phyloP scores from a whole-genome alignment of 768 basidiomycete genomes.

The Termitomyces sp. region DNA sequence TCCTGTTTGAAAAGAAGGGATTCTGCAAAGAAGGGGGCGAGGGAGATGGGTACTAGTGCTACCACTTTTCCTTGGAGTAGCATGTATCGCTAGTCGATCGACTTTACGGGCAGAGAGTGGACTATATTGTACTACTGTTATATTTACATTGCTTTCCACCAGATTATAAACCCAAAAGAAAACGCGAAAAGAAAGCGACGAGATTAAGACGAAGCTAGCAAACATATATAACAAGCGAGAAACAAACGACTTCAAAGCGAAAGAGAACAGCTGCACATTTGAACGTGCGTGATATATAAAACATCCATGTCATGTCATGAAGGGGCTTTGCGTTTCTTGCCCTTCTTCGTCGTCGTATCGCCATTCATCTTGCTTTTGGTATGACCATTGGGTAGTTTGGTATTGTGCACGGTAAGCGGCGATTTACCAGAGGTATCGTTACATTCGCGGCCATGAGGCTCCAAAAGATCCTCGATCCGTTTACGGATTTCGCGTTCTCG shows the following conservation, averaged over 20 bases:
- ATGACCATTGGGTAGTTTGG: constrained; percentile 41
- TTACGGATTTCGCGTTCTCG: constrained; percentile 76
- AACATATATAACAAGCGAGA: constrained; percentile 5
- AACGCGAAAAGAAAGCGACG: background rate
- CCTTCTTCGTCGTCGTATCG: constrained; percentile 48
- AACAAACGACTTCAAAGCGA: constrained; percentile 6
- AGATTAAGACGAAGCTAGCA: background rate
- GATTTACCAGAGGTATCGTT: constrained; percentile 25
- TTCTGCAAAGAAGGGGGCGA: constrained; percentile 96
- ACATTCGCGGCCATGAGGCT: constrained; percentile 35
- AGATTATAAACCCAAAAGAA: constrained; percentile 7
- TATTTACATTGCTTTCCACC: constrained; percentile 12
- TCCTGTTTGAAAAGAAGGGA: constrained; percentile 79
- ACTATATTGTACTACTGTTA: constrained; percentile 14
- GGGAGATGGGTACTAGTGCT: constrained; percentile 93
- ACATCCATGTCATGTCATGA: constrained; percentile 23
- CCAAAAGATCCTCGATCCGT: constrained; percentile 67
- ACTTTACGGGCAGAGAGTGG: no score
- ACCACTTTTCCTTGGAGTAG: no score
- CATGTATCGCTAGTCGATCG: no score
- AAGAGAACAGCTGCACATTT: background rate
- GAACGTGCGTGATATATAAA: constrained; percentile 1
- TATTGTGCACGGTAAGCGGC: constrained; percentile 30
- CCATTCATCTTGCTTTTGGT: constrained; percentile 34
- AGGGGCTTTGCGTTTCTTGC: constrained; percentile 49